Conservation (phyloP, 2,329 filamentous ascomycete genomes). For the Aaosphaeria arxii region DNA sequence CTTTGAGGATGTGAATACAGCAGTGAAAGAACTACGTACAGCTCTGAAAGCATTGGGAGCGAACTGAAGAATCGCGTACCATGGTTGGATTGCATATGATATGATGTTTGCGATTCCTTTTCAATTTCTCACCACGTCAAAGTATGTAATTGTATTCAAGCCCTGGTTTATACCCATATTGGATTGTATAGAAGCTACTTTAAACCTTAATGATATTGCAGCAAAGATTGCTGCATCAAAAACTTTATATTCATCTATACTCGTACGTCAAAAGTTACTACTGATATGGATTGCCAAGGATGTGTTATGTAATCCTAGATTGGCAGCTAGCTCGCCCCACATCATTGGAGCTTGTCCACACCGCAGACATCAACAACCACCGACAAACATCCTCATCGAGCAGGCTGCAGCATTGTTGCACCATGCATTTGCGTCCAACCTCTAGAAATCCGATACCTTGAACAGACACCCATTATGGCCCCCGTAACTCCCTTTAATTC, state of each 20-base stretch:
- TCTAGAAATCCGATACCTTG: neutral
- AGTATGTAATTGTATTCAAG: too few species aligned
- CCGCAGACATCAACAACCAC: too few species aligned
- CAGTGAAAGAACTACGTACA: slow-evolving; percentile 75
- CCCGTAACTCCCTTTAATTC: slow-evolving; percentile 69
- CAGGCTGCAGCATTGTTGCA: neutral
- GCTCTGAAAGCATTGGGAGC: slow-evolving; percentile 72
- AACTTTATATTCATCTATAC: too few species aligned
- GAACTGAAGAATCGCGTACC: slow-evolving; percentile 29
- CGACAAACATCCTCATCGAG: neutral
- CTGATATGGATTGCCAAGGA: too few species aligned
- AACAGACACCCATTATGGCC: slow-evolving; percentile 52
- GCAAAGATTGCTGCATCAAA: too few species aligned
- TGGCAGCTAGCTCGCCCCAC: too few species aligned
- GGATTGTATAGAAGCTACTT: too few species aligned
- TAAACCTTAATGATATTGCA: too few species aligned
- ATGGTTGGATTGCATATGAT: neutral
- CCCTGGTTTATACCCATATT: too few species aligned
- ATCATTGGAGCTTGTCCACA: too few species aligned
- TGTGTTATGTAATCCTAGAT: too few species aligned
- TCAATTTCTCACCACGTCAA: neutral
- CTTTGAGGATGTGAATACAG: slow-evolving; percentile 91
- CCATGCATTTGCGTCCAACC: neutral
- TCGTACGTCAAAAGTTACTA: too few species aligned
- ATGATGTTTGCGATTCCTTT: neutral